phyloP scores from a whole-genome alignment of 345 rosid genomes.

The Cochlearia excelsa region DNA sequence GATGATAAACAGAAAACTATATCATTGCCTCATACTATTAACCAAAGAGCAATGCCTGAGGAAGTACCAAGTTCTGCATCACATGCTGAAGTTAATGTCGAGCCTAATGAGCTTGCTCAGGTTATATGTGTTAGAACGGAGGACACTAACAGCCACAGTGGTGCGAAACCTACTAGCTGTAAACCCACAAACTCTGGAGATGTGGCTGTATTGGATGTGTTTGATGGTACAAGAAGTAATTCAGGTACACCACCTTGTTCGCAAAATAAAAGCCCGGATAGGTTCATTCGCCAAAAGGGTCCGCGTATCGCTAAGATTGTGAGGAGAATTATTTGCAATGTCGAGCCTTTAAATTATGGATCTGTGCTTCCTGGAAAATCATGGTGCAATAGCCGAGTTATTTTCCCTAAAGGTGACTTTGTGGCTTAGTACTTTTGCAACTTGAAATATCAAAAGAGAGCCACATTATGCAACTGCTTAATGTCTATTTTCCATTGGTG shows the following conservation, averaged over 20 bases:
- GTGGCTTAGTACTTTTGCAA: conserved; percentile 9
- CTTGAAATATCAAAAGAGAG: conserved; percentile 13
- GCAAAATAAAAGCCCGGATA: conserved; percentile 67
- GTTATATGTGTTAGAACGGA: conserved; percentile 37
- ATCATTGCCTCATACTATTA: conserved; percentile 35
- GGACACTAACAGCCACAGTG: conserved; percentile 29
- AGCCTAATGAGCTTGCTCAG: conserved; percentile 34
- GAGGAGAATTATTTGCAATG: conserved; percentile 91
- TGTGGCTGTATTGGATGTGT: conserved; percentile 38
- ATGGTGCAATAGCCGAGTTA: conserved; percentile 83
- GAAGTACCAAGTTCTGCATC: conserved; percentile 33
- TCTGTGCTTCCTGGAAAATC: conserved; percentile 71
- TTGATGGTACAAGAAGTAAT: conserved; percentile 40
- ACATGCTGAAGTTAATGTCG: conserved; percentile 34
- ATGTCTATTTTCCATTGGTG: conserved; percentile 33
- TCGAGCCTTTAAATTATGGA: conserved; percentile 75
- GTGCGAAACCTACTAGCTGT: conserved; percentile 36
- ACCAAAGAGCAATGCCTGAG: conserved; percentile 36
- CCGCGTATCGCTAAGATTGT: conserved; percentile 99
- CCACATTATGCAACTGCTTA: conserved; percentile 4
- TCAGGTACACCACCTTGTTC: conserved; percentile 53
- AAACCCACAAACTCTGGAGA: conserved; percentile 48
- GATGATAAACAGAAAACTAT: conserved; percentile 30
- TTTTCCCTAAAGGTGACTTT: conserved; percentile 81
- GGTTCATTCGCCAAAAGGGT: conserved; percentile 79